phyloP scores from a whole-genome alignment of 176 grass and related monocot species.

The Carex cristatella region DNA sequence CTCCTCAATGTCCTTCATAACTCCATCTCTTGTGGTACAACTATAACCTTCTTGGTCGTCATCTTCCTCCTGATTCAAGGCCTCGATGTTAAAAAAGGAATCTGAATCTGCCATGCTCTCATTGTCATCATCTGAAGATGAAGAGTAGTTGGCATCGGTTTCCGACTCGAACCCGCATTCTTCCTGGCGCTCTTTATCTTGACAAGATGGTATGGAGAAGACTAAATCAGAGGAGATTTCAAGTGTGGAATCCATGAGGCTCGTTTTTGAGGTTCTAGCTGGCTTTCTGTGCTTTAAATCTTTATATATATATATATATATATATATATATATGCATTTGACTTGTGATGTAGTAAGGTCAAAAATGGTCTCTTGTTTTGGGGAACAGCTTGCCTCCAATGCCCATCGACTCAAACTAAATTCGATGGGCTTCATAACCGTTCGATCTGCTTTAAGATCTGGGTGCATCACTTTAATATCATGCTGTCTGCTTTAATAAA shows the following conservation, averaged over 20 bases:
- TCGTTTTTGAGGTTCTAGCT: neutral
- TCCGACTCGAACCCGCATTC: neutral
- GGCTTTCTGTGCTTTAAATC: neutral
- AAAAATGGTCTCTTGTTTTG: neutral
- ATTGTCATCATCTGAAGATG: neutral
- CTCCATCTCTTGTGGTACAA: neutral
- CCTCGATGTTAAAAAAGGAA: neutral
- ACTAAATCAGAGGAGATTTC: neutral
- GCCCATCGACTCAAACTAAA: too few species aligned
- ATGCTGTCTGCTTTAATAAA: too few species aligned
- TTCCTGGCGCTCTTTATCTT: neutral
- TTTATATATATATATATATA: neutral
- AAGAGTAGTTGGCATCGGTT: neutral
- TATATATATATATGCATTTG: neutral
- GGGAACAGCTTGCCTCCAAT: too few species aligned
- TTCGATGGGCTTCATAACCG: too few species aligned
- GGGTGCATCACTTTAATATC: too few species aligned
- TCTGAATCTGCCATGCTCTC: conserved; percentile 20
- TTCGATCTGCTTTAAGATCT: too few species aligned
- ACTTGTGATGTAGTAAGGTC: neutral
- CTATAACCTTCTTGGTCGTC: conserved; percentile 5
- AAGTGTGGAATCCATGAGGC: conserved; percentile 4
- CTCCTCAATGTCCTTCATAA: neutral
- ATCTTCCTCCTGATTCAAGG: neutral
- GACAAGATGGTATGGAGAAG: neutral